Percentiles rank a stretch among this genome's conserved stretches.
phyloP scores from a whole-genome alignment of 2,329 filamentous ascomycete genomes.

The Aureobasidium melanogenum region DNA sequence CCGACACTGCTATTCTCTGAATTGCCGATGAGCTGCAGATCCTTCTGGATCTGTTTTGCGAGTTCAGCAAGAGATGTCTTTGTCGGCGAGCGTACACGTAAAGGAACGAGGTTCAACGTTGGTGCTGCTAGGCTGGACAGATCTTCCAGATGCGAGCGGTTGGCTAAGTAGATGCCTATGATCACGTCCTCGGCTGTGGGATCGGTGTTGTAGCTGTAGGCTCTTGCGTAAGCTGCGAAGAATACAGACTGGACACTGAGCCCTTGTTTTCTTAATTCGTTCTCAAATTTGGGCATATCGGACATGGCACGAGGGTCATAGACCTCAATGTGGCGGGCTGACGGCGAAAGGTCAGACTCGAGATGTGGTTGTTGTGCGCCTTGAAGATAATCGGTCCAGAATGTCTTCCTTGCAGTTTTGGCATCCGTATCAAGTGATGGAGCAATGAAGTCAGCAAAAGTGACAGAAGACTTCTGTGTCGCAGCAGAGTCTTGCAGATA shows the following conservation, averaged over 20 bases:
- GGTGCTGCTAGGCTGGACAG: slow-evolving; percentile 51
- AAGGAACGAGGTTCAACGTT: slow-evolving; percentile 69
- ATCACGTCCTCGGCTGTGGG: slow-evolving; percentile 38
- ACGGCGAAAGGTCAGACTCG: slow-evolving; percentile 5
- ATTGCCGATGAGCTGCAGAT: slow-evolving; percentile 54
- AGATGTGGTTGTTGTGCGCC: slow-evolving; percentile 18
- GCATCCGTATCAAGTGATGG: slow-evolving; percentile 18
- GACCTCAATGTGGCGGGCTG: slow-evolving; percentile 29
- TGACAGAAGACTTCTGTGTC: slow-evolving; percentile 9
- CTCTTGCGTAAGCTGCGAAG: slow-evolving; percentile 59
- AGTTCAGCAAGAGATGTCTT: slow-evolving; percentile 34
- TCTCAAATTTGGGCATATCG: slow-evolving; percentile 33
- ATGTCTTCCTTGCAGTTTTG: slow-evolving; percentile 28
- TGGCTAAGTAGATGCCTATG: slow-evolving; percentile 77
- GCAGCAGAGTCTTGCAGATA: slow-evolving; percentile 28
- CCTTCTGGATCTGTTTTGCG: slow-evolving; percentile 56
- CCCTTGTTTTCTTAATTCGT: slow-evolving; percentile 41
- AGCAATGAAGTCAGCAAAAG: slow-evolving; percentile 36
- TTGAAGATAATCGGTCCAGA: slow-evolving; percentile 44
- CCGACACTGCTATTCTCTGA: slow-evolving; percentile 49
- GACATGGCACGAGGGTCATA: slow-evolving; percentile 43
- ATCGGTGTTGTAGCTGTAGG: slow-evolving; percentile 31
- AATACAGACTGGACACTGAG: slow-evolving; percentile 66
- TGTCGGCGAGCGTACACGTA: slow-evolving; percentile 44
- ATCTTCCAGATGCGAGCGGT: slow-evolving; percentile 50